Evolutionary conservation across 2,329 filamentous ascomycete species (phyloP), one percentile per base, ranked within the genome.

Genomic region (Aureobasidium leucospermi): DNA sequence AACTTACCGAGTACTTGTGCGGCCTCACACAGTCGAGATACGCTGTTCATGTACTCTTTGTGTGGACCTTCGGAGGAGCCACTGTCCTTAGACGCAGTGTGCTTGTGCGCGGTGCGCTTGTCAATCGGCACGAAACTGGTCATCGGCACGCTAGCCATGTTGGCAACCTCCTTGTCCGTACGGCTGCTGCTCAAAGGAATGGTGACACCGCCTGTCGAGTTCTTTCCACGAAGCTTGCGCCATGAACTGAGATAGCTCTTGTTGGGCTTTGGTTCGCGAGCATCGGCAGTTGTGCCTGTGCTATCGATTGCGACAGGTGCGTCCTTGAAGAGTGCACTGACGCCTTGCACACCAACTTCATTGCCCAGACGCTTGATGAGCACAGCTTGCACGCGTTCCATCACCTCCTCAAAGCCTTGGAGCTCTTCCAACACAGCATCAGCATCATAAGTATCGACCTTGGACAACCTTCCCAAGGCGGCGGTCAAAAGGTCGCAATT

Each of bases 391-490:
- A 92, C 89, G 70, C 93, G 88, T 68, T 97, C 93, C 32, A 99
- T 80, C 32, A 96, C 82, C 39, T 80, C 80, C 72, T 99, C 94
- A 4, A 99, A 79, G 2, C 85, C 81, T 71, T 97, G 91, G 87
- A 99, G 94, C 72, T 99, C 94, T 67, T 96, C 91, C 15, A 96
- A 79, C 19, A 97, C 85, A 0, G 91, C 90, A 69, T 96, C 93
- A 0, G 93, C 92, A 70, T 99, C 93, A 63, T 85, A 87, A 0
- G 88, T 94, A 67, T 99, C 90, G 0, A 96, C 91, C 63, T 85
- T 83, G 6, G 86, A 84, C 38, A 99, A 81, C n/a, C 67, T 69
- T 9, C 70, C 70, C 32, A 99, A 78, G 9, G 93, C 92, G 1
- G 92, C 90, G 1, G 93, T 97, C 52, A 99, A 81, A 55, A 90